phyloP scores from a whole-genome alignment of 2,329 filamentous ascomycete species.

The Ascochyta lentis region DNA sequence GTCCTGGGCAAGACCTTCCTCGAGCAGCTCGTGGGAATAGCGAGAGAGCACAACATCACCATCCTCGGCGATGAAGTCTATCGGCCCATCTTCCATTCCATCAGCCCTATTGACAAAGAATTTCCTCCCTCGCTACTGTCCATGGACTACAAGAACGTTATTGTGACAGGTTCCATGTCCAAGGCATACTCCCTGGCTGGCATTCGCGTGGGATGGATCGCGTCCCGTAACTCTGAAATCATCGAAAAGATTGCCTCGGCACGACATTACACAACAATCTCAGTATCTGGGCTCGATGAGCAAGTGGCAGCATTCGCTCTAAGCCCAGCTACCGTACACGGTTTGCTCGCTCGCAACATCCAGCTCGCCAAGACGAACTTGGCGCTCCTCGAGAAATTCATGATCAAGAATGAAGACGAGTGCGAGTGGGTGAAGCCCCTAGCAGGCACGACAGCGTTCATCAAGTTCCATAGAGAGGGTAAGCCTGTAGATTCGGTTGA shows the following conservation, averaged over 20 bases:
- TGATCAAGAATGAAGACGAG: slow-evolving; percentile 67
- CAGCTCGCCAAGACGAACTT: slow-evolving; percentile 72
- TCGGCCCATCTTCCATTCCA: slow-evolving; percentile 79
- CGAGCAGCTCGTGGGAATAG: slow-evolving; percentile 67
- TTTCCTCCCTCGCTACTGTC: slow-evolving; percentile 73
- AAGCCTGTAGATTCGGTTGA: slow-evolving; percentile 72
- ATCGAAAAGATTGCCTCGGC: slow-evolving; percentile 69
- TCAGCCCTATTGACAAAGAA: slow-evolving; percentile 59
- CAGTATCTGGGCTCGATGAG: slow-evolving; percentile 83
- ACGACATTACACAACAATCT: slow-evolving; percentile 85
- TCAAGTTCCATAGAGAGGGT: slow-evolving; percentile 69
- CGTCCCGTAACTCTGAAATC: slow-evolving; percentile 67
- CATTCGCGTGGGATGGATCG: slow-evolving; percentile 83
- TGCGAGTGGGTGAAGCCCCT: slow-evolving; percentile 76
- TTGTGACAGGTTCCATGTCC: slow-evolving; percentile 81
- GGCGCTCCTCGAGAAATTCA: slow-evolving; percentile 69
- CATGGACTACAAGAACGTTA: slow-evolving; percentile 72
- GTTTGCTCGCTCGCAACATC: slow-evolving; percentile 68
- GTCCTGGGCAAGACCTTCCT: slow-evolving; percentile 69
- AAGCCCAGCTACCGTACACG: slow-evolving; percentile 67
- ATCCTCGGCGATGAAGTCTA: slow-evolving; percentile 84
- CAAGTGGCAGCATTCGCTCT: slow-evolving; percentile 78
- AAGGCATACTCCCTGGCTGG: slow-evolving; percentile 87
- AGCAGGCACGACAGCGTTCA: slow-evolving; percentile 80
- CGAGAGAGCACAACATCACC: slow-evolving; percentile 67